Conservation (phyloP, 495 filamentous ascomycete genomes). For the Neurospora pannonica region DNA sequence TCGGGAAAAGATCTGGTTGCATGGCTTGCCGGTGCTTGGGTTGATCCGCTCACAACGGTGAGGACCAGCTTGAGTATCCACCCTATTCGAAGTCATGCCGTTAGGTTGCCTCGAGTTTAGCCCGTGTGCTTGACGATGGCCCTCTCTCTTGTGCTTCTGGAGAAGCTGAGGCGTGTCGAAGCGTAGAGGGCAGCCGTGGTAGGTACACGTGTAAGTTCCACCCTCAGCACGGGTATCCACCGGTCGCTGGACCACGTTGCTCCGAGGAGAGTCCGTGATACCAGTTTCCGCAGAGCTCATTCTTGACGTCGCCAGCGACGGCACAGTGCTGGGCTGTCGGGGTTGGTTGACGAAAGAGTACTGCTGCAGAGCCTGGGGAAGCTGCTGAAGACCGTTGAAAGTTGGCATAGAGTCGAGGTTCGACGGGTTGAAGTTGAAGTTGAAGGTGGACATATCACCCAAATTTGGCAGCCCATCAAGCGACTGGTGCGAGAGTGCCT, state of each 20-base stretch:
- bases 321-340: conserved; percentile 37
- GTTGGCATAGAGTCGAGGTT: conserved; percentile 30
- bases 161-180: conserved; percentile 81
- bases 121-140: conserved; percentile 59
- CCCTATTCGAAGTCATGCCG: background rate
- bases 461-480: conserved; percentile 33
- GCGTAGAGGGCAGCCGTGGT: conserved; percentile 78
- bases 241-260: conserved; percentile 41
- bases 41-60: conserved; percentile 89
- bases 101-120: conserved; percentile 9
- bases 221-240: conserved; percentile 58
- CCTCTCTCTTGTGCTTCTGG: conserved; percentile 93
- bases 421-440: conserved; percentile 1
- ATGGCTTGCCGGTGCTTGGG: conserved; percentile 90
- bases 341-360: conserved; percentile 45
- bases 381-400: background rate
- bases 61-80: conserved; percentile 69
- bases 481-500: conserved; percentile 22
- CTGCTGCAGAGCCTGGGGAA: conserved; percentile 28
- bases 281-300: conserved; percentile 33
- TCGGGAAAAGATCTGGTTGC: conserved; percentile 92
- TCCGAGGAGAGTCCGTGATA: conserved; percentile 14
- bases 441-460: conserved; percentile 28
- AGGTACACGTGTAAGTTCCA: conserved; percentile 92
- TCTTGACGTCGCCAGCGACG: conserved; percentile 31